Evolutionary conservation across 257 asterid genomes (phyloP).

Genomic region (Nyctanthes arbortristis): DNA sequence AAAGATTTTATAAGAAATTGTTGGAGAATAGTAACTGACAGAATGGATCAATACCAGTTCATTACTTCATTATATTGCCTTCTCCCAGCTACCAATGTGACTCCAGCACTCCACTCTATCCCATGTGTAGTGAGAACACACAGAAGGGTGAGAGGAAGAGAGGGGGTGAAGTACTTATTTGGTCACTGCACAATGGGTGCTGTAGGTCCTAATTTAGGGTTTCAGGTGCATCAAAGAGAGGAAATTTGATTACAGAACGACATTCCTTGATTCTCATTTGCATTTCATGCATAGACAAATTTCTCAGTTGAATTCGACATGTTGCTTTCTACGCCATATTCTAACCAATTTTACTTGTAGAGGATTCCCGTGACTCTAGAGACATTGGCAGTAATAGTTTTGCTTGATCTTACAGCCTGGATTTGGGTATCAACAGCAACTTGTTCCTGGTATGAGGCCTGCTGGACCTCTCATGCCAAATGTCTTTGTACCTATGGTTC

Average conservation of each 20-base stretch:
- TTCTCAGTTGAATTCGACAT: conserved; percentile 9
- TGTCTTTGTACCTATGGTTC: conserved; percentile 86
- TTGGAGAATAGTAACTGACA: background rate
- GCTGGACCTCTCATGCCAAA: conserved; percentile 85
- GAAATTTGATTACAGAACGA: background rate
- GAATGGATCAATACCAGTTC: background rate
- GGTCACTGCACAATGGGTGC: background rate
- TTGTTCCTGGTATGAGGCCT: conserved; percentile 96
- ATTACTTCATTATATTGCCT: background rate
- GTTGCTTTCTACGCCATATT: background rate
- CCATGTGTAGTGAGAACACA: background rate
- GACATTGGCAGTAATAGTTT: background rate
- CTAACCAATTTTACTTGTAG: background rate
- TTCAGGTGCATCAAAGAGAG: background rate
- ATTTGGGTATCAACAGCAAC: conserved; percentile 98
- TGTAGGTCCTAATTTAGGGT: background rate
- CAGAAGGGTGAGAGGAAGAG: background rate
- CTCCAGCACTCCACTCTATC: background rate
- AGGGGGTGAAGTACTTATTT: background rate
- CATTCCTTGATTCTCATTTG: no score
- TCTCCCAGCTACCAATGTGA: background rate
- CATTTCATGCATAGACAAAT: no score
- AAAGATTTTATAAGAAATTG: background rate
- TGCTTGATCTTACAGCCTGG: conserved; percentile 63
- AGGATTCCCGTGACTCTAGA: background rate